phyloP scores from a whole-genome alignment of 2,329 filamentous ascomycete genomes.

The Domatiomyces globalis region DNA sequence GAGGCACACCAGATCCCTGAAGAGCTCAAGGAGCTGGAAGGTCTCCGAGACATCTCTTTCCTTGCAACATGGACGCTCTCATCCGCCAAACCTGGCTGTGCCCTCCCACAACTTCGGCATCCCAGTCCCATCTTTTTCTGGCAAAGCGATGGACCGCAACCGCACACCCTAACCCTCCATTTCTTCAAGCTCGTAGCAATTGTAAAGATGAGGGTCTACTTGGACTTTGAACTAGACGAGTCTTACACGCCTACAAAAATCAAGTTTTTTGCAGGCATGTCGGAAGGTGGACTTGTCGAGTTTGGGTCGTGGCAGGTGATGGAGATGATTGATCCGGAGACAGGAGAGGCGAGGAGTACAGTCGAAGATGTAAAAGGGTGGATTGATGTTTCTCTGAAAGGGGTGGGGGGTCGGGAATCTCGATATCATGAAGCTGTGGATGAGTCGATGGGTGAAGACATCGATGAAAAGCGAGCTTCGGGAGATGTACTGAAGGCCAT shows the following conservation, averaged over 20 bases:
- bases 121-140: conserved; percentile 45
- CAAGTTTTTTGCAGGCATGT: conserved; percentile 73
- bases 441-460: conserved; percentile 16
- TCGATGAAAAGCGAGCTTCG: conserved; percentile 26
- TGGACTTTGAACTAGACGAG: conserved; percentile 87
- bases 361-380: conserved; percentile 48
- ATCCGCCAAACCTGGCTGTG: conserved; percentile 48
- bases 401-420: conserved; percentile 39
- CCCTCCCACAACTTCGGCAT: conserved; percentile 44
- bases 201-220: conserved; percentile 40
- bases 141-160: conserved; percentile 54
- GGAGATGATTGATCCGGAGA: conserved; percentile 38
- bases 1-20: conserved; percentile 15
- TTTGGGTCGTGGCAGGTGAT: conserved; percentile 69
- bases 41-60: conserved; percentile 48
- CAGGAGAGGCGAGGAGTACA: conserved; percentile 15
- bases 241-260: conserved; percentile 94
- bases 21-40: conserved; percentile 13
- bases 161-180: conserved; percentile 49
- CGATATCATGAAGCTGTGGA: conserved; percentile 13
- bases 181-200: conserved; percentile 43
- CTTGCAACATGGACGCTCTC: conserved; percentile 54
- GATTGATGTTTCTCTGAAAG: conserved; percentile 65
- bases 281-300: conserved; percentile 78
- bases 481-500: conserved; percentile 71